These are phyloP conservation scores for Chlorella sp. DNA, from an alignment of 139 green algal species.

Conservation along the genomic window DNA sequence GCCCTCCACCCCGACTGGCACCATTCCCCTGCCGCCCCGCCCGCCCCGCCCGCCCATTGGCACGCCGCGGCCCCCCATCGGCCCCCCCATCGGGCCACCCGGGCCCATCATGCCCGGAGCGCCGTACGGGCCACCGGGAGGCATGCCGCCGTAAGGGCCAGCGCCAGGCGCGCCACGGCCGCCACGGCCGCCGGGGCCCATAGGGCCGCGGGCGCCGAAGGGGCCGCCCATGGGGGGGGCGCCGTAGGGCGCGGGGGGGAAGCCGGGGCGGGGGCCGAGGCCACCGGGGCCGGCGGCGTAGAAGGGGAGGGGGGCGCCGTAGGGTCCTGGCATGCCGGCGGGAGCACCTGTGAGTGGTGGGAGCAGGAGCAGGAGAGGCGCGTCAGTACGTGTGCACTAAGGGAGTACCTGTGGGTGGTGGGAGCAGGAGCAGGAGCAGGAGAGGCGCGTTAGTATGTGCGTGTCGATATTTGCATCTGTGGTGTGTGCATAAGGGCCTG, in stretches of 20 bases:
- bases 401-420: no score
- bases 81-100: no score
- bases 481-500: no score
- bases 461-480: no score
- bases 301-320: background rate
- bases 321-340: background rate
- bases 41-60: constrained; percentile 21
- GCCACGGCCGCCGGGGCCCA: constrained; percentile 4
- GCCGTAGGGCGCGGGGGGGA: background rate
- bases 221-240: constrained; percentile 22
- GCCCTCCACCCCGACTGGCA: no score
- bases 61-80: background rate
- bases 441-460: no score
- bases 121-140: background rate
- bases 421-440: no score
- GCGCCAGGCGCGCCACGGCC: background rate
- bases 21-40: constrained; percentile 11
- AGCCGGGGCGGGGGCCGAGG: background rate
- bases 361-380: no score
- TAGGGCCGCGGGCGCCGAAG: constrained; percentile 21
- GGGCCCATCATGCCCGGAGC: background rate
- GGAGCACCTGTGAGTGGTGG: no score
- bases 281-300: no score
- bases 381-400: no score
- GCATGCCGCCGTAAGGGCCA: background rate